Evolutionary conservation across 768 basidiomycete genomes (phyloP), one percentile per base, ranked within the genome.

Genomic region (Mycena sanguinolenta): DNA sequence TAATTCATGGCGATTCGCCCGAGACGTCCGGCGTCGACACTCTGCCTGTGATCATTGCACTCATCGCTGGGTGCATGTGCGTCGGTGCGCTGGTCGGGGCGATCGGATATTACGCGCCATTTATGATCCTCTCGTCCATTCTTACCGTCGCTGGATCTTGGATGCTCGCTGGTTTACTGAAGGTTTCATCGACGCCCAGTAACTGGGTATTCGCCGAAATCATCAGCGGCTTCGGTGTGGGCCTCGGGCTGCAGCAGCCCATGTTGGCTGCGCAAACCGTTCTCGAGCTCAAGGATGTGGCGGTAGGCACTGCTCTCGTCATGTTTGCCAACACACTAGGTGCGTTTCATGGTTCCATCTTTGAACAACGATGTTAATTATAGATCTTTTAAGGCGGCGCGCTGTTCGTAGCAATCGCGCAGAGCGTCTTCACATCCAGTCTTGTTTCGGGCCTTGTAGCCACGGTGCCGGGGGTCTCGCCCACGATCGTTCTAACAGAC

Each of bases 31-130:
- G 76, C 9, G 53, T 77, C 55, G 49, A 82, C 30, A 66, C 78
- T 13, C 79, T 88, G 46, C 73, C 82, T 0, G 58, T 83, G 46
- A 77, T 82, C 5, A 75, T 84, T 63, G 69, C 82, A 19, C 76
- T 84, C 34, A 84, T 85, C 0, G 80, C 83, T 1, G 63, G 78
- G 17, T 80, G 83, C 3, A 77, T 88, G 42, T 25, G 84, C 14
- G 75, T 75, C 1, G 87, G 86, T 38, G 81, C 27, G 74, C 30
- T 77, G 0, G 79, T 87, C 38, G 79, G 75, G 23, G 58, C 75
- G n/a, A 76, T 80, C 0, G 78, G 81, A 8, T 74, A 77, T 36
- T 88, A 87, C 75, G 63, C 80, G 10, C 80, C 80, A 0, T 82
- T 72, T n/a, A 55, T 73, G 63, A 44, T 70, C 34, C 27, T 64